These are phyloP conservation scores for Celoporthe dispersa DNA, from an alignment of 2,329 filamentous ascomycete species.

Conservation along the genomic window DNA sequence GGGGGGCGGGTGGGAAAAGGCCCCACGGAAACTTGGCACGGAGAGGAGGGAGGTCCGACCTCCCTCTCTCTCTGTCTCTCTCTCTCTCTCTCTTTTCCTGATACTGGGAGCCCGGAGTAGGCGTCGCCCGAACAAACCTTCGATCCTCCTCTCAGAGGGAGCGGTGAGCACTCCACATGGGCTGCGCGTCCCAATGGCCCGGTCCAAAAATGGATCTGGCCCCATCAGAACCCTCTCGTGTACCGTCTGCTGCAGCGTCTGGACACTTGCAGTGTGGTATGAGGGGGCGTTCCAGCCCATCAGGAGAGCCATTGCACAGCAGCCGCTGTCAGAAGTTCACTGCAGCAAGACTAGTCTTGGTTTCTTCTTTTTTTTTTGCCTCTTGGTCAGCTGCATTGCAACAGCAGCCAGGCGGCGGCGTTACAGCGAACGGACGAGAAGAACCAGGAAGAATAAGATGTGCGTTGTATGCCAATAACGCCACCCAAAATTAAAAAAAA, in stretches of 20 bases:
- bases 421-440: neutral
- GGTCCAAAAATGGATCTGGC: conserved; percentile 4
- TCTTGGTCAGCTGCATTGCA: conserved; percentile 1
- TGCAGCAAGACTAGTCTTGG: neutral
- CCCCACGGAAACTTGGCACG: conserved; percentile 6
- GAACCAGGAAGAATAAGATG: neutral
- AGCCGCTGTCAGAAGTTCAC: conserved; percentile 24
- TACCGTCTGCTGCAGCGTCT: conserved; percentile 1
- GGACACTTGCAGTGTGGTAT: neutral
- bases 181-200: conserved; percentile 12
- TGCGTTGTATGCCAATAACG: conserved; percentile 11
- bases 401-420: neutral
- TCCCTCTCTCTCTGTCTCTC: neutral
- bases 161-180: conserved; percentile 14
- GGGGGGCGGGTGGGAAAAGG: too few relatives aligned
- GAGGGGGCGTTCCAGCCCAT: neutral
- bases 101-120: neutral
- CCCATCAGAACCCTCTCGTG: neutral
- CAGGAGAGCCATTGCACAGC: conserved; percentile 14
- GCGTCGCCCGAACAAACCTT: neutral
- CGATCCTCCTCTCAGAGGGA: neutral
- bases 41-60: neutral
- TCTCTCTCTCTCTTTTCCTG: neutral
- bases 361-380: neutral
- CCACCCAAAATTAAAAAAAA: conserved; percentile 2